Conservation (phyloP, 1,139 yeast genomes). For the Tardiomyces depauwii region DNA sequence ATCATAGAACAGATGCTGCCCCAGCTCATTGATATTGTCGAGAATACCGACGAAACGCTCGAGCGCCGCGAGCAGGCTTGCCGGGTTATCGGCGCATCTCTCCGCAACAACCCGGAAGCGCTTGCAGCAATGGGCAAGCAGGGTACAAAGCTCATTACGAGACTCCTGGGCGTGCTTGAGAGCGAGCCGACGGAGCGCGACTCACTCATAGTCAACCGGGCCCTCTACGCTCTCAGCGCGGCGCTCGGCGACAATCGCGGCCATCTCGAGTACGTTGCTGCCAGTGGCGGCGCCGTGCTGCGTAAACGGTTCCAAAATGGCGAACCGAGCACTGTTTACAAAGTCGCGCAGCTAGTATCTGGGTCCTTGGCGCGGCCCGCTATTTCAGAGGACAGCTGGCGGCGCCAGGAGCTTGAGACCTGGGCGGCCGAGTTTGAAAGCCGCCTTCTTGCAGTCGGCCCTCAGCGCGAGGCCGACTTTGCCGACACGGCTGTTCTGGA, state of each 20-base stretch:
- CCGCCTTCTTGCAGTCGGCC: conserved; percentile 2
- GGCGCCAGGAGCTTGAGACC: conserved; percentile 7
- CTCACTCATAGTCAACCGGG: background rate
- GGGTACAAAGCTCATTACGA: conserved; percentile 4
- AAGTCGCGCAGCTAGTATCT: conserved; percentile 5
- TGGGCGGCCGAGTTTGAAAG: conserved; percentile 13
- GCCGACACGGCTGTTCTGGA: conserved; percentile 12
- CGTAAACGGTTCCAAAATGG: conserved; percentile 8
- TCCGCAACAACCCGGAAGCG: conserved; percentile 69
- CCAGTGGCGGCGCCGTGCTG: conserved; percentile 14
- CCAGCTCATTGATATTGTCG: conserved; percentile 16
- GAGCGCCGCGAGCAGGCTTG: conserved; percentile 21
- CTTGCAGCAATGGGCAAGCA: conserved; percentile 19
- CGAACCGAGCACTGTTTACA: conserved; percentile 3
- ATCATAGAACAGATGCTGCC: conserved; percentile 20
- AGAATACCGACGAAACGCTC: conserved; percentile 9
- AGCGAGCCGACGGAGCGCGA: conserved; percentile 5
- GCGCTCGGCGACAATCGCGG: conserved; percentile 3
- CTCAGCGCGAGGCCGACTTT: conserved; percentile 2
- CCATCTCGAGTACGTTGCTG: conserved; percentile 7
- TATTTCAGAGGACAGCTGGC: background rate
- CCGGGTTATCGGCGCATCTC: conserved; percentile 25
- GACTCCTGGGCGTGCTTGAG: background rate
- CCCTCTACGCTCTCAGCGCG: conserved; percentile 1
- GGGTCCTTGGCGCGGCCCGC: background rate